Evolutionary conservation across 352 stramenopile species (phyloP), one percentile per base, ranked within the genome.

Genomic region (Globisporangium echinulatum): DNA sequence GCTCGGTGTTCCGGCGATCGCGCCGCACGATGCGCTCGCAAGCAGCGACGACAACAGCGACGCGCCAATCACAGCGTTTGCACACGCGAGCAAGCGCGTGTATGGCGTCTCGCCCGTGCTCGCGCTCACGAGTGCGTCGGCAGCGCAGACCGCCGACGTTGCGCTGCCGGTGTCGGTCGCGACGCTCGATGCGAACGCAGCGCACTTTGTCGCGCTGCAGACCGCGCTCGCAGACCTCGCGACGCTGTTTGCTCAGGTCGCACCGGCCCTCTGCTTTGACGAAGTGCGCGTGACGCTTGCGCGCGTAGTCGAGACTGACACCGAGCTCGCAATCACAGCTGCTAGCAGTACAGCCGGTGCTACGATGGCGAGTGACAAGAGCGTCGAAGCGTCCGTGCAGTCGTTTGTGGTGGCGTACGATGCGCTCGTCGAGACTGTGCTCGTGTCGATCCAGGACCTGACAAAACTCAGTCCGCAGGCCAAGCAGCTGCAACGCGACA

Each of bases 391-490:
- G 33, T 77, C 66, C 40, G 58, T 80, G 43, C 46, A 67, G 36
- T 39, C 53, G 40, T 92, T 94, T 58, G 72, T 66, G 15, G 60
- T 74, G 38, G 53, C 69, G 14, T 90, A 86, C 58, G 83, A 94
- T 61, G 81, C 77, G 52, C 61, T 94, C 13, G 72, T 94, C 3
- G 78, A 87, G 54, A 87, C 74, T 1, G 78, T 94, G 48, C 61
- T 94, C 14, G 78, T 92, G 40, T 82, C 82, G 15, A 89, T 94
- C 49, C 85, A 94, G 57, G 77, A 92, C 37, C 52, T 91, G 59
- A 92, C 83, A 0, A 92, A 87, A 53, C 56, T 79, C 0, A 54
- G 51, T 39, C 48, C 57, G 8, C 49, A 54, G 7, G 63, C 66
- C 2, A 70, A 76, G 46, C 62, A 83, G 38, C 37, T 67, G 7